Percentiles rank a stretch among this genome's conserved stretches.
Evolutionary conservation across 768 basidiomycete genomes (phyloP).

Genomic region (Pleurotus eryngii): DNA sequence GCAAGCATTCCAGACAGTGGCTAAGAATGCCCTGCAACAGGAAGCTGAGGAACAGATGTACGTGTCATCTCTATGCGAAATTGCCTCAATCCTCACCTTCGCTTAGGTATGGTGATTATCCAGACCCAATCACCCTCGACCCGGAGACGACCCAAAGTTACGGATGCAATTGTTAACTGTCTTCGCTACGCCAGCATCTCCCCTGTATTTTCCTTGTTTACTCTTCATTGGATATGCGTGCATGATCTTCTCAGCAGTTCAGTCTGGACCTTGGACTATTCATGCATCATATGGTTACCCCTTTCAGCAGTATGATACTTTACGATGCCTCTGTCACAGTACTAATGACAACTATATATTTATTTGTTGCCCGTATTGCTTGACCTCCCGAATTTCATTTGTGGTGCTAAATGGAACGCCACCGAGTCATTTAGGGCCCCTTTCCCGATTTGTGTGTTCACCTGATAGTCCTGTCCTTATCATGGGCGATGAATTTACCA

Average conservation of each 20-base stretch:
- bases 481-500: conserved; percentile 1
- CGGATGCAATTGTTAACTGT: conserved; percentile 80
- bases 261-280: not conserved
- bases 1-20: conserved; percentile 98
- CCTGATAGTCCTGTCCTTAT: not conserved
- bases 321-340: not conserved
- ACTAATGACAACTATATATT: not conserved
- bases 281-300: conserved; percentile 1
- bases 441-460: not conserved
- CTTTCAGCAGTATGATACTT: conserved; percentile 2
- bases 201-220: too few species aligned
- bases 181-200: too few species aligned
- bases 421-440: not conserved
- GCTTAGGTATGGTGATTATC: conserved; percentile 93
- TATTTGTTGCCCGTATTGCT: conserved; percentile 8
- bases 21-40: conserved; percentile 98
- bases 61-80: conserved; percentile 24
- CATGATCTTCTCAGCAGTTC: not conserved
- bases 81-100: conserved; percentile 12
- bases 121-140: conserved; percentile 97
- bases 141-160: conserved; percentile 88
- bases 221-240: not conserved
- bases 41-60: conserved; percentile 95
- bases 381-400: not conserved
- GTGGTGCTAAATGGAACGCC: not conserved